Base-by-base conservation (phyloP, 495 filamentous ascomycete genomes). In the Penicillium paradoxum region DNA sequence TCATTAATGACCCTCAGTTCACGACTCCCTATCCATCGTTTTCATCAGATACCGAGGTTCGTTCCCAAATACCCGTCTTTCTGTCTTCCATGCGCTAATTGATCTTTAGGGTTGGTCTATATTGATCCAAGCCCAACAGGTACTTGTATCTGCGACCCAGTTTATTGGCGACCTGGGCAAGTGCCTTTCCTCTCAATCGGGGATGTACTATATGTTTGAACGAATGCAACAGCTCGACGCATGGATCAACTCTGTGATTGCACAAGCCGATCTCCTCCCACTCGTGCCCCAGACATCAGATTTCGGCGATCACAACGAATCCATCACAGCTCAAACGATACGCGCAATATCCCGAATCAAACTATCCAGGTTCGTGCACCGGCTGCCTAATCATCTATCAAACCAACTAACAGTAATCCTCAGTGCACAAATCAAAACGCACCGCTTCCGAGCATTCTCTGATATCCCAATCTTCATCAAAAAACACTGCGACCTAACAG, bases 341-440 rank as follows among this genome's bases (percentile, higher is more conserved):
- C 74, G 78, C 30, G 67, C 72, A 43, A 83, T 83, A 45, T 73
- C 79, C 43, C 73, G 74, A 19, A 83, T 84, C 49, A 83, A 82
- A 54, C 38, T 83, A 45, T 79, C 79, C 36, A 82, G 79, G 79
- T 81, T 19, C 22, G 17, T 27, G 24, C 18, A 36, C 19, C 24
- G 17, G 4, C 6, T 32, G 3, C 22, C 8, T 46, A 17, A n/a
- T 2, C 11, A 11, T 11, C 7, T 5, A 10, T 4, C 43, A 15
- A 27, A 13, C 8, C 49, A 19, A 50, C 55, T 57, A 47, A 60
- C 40, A 17, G 7, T 7, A 17, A 8, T 32, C 32, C 39, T 11
- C 51, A 84, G 81, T 69, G 79, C 81, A 24, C 72, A 81, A 63
- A 83, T 84, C 50, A 84, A 83, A 59, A 66, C 77, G 1, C 80